Base-by-base conservation (phyloP, 495 filamentous ascomycete species). In the Annulohypoxylon bovei region DNA sequence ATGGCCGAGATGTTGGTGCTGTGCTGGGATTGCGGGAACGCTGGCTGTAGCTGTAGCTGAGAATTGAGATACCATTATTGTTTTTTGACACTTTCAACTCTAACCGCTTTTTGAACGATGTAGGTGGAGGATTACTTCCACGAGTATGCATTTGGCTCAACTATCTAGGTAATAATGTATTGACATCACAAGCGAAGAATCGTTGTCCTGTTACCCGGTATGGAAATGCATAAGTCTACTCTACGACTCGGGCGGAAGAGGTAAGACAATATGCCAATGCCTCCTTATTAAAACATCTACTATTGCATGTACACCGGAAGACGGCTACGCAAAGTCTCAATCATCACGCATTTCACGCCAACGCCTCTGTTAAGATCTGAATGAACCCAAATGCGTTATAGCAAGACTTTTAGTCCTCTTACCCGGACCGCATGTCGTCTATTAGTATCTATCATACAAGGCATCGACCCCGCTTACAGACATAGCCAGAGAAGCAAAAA, bases 401-500 rank as follows among this genome's bases (percentile, higher is more conserved):
- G 63, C 23, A 49, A 44, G 49, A 60, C 35, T 27, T 67, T 27
- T 9, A 32, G 32, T 60, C 63, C 54, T 53, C 55, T 33, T 28
- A 6, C 16, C 16, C 28, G 55, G 55, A 67, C 63, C 54, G 55
- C 54, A 53, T 25, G 62, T 56, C 56, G 44, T 69, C 67, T 69
- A 69, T 64, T 64, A 69, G 37, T 64, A 50, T 63, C 67, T 69
- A 69, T 69, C 67, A 69, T 69, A 69, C 67, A 69, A 66, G 50
- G 67, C 67, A 16, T 12, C 39, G 32, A 40, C 49, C 28, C 18
- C 39, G 16, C 12, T 4, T 20, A 42, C n/a, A 42, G 39, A 42
- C n/a, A 6, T 32, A 35, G 46, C 20, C 20, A 14, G 47, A 46
- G 30, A 46, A 25, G 12, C 9, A 39, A 16, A 44, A 44, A 67